These are phyloP conservation scores for Magnolia officinalis DNA, from an alignment of 164 flowering plant genomes.

Conservation along the genomic window DNA sequence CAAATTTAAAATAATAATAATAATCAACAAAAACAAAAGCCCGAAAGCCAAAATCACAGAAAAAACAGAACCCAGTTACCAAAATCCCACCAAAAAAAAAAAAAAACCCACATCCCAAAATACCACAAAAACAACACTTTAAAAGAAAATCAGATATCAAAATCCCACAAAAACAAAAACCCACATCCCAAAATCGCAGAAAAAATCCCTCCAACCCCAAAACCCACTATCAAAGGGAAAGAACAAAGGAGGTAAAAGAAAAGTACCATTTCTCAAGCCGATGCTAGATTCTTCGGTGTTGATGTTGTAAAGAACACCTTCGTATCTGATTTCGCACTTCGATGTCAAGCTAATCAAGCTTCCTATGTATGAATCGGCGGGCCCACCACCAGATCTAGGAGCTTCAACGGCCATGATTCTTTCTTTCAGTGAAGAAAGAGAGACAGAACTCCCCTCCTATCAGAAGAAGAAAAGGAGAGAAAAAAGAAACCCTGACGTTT, in stretches of 20 bases:
- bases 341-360: conserved; percentile 94
- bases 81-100: neutral
- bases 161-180: neutral
- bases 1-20: too few species aligned
- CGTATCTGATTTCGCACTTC: conserved; percentile 84
- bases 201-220: neutral
- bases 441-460: neutral
- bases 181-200: conserved; percentile 6
- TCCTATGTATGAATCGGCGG: conserved; percentile 89
- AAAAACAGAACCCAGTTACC: neutral
- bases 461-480: neutral
- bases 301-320: conserved; percentile 81
- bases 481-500: neutral
- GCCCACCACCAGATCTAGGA: conserved; percentile 39
- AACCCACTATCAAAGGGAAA: conserved; percentile 1
- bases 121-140: neutral
- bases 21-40: neutral
- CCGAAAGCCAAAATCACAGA: neutral
- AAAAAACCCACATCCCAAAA: neutral
- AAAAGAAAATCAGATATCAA: neutral
- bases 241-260: neutral
- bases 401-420: conserved; percentile 54
- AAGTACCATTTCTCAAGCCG: conserved; percentile 54
- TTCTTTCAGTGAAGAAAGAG: conserved; percentile 2
- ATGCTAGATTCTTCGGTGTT: conserved; percentile 93